These are phyloP conservation scores for Naegleria gruberi DNA, from an alignment of 208 protist genomes.

Conservation along the genomic window DNA sequence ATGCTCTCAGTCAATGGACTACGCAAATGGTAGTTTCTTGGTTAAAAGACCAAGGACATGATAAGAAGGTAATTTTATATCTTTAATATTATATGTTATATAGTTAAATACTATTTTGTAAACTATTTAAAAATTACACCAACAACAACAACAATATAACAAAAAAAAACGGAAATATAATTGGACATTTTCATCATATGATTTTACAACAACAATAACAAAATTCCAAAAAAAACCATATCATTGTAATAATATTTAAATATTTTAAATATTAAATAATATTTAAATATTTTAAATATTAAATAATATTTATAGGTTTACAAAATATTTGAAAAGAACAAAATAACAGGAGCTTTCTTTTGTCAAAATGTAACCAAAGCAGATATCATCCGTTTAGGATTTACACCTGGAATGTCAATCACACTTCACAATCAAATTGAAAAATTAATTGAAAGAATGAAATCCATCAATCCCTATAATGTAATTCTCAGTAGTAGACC, in stretches of 20 bases:
- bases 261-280: too few relatives aligned
- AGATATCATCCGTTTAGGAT: neutral
- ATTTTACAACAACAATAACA: too few relatives aligned
- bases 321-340: neutral
- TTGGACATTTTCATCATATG: too few relatives aligned
- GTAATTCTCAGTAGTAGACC: neutral
- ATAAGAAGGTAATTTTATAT: neutral
- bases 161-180: too few relatives aligned
- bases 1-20: neutral
- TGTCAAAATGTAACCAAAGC: neutral
- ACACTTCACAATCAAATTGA: neutral
- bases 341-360: neutral
- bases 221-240: too few relatives aligned
- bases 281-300: too few relatives aligned
- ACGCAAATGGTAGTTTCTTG: neutral
- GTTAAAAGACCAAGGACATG: neutral
- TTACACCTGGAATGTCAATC: neutral
- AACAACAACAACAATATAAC: too few relatives aligned
- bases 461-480: neutral
- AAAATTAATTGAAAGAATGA: neutral
- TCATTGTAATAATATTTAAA: too few relatives aligned
- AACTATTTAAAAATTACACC: too few relatives aligned
- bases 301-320: neutral
- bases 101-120: too few relatives aligned
- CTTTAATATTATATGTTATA: too few relatives aligned